These are phyloP conservation scores for Emericellopsis atlantica DNA, from an alignment of 2,329 filamentous ascomycete genomes.

Conservation along the genomic window DNA sequence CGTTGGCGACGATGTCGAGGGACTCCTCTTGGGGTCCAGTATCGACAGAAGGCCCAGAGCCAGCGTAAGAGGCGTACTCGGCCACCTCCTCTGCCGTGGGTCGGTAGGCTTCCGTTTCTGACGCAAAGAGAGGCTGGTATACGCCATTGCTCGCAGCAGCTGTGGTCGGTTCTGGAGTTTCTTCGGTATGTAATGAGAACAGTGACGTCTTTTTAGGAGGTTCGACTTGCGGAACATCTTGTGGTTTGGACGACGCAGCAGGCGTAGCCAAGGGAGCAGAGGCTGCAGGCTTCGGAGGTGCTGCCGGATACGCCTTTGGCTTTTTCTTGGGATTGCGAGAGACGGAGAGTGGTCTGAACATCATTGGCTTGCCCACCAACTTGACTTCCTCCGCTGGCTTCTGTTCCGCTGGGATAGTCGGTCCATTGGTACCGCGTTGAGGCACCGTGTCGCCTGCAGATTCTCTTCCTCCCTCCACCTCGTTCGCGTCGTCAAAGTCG, in stretches of 20 bases:
- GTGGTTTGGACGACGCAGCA: constrained; percentile 2
- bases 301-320: constrained; percentile 27
- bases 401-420: constrained; percentile 41
- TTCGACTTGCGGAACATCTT: neutral
- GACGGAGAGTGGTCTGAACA: constrained; percentile 85
- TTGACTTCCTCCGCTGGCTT: constrained; percentile 53
- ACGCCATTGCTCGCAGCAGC: constrained; percentile 9
- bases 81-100: constrained; percentile 5
- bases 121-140: constrained; percentile 42
- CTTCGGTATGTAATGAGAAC: constrained; percentile 49
- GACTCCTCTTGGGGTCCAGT: neutral
- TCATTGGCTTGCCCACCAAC: constrained; percentile 64
- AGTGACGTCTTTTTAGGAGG: constrained; percentile 48
- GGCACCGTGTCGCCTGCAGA: constrained; percentile 21
- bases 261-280: constrained; percentile 1
- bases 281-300: constrained; percentile 5
- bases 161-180: constrained; percentile 10
- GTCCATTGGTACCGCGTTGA: constrained; percentile 26
- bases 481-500: constrained; percentile 19
- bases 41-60: constrained; percentile 4
- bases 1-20: constrained; percentile 21
- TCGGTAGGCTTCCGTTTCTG: constrained; percentile 8
- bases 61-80: constrained; percentile 17
- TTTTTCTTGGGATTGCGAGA: constrained; percentile 62
- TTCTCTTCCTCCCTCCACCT: constrained; percentile 7